Conservation (phyloP, 1,139 yeast species). For the Candida sanyaensis region DNA sequence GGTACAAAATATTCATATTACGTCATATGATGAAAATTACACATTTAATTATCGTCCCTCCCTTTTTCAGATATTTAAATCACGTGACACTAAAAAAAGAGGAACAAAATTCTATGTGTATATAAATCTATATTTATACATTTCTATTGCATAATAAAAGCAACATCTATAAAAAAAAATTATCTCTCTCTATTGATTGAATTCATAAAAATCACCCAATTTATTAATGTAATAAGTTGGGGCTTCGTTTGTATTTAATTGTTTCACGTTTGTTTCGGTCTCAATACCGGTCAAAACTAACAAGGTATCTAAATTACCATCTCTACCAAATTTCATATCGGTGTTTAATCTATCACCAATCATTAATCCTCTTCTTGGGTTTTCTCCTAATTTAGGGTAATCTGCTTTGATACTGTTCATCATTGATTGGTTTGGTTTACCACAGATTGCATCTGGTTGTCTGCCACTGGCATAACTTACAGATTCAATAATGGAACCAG, state of each 20-base stretch:
- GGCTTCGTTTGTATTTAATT: slow-evolving; percentile 39
- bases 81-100: background rate
- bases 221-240: slow-evolving; percentile 75
- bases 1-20: background rate
- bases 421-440: slow-evolving; percentile 91
- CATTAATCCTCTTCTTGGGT: slow-evolving; percentile 76
- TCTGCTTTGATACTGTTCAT: slow-evolving; percentile 84
- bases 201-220: slow-evolving; percentile 74
- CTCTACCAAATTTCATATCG: slow-evolving; percentile 88
- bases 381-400: slow-evolving; percentile 45
- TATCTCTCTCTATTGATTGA: slow-evolving; percentile 18
- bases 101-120: too few relatives aligned
- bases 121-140: too few relatives aligned
- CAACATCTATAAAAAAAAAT: background rate
- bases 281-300: slow-evolving; percentile 92
- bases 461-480: slow-evolving; percentile 79
- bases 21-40: background rate
- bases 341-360: slow-evolving; percentile 95
- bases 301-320: slow-evolving; percentile 81
- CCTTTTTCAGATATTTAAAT: background rate
- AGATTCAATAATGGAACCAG: slow-evolving; percentile 87
- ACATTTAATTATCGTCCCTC: background rate
- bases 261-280: slow-evolving; percentile 58
- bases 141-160: too few relatives aligned
- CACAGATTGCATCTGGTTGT: slow-evolving; percentile 67